Evolutionary conservation across 495 filamentous ascomycete species (phyloP), one percentile per base, ranked within the genome.

Genomic region (Glonium stellatum): DNA sequence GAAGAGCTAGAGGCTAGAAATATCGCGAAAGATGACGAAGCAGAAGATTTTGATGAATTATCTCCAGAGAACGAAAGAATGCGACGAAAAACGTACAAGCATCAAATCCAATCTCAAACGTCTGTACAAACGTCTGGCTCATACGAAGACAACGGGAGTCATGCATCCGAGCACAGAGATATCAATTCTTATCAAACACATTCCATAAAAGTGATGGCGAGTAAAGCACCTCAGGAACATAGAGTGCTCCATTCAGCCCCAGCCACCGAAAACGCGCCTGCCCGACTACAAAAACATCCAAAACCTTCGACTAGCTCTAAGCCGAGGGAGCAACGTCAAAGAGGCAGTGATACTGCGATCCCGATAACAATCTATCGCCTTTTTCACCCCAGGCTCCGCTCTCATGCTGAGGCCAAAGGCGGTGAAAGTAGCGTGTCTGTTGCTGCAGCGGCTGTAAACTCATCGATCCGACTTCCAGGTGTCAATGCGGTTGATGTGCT

Each of bases 401-500:
- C 21, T n/a, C 21, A 48, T 1, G 36, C 55, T 34, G 21, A 48
- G 5, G 9, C 15, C 25, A 37, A 44, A 27, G 42, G 27, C 27
- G 27, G 27, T 31, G 27, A 47, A 31, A 6, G 6, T 6, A 31
- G 27, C 6, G 27, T 6, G 6, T 31, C 2, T 31, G 27, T 31
- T 31, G 27, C 27, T 31, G 27, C 27, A 31, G 27, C 27, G 6
- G 27, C 37, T 15, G 5, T 15, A 12, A 35, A 34, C 55, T n/a
- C 25, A 15, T 18, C 37, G 9, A 37, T 22, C n/a, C 53, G 53
- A 9, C 23, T 55, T n/a, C 25, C 53, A 1, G 53, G 39, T 25
- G 55, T 57, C 37, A 57, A 34, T 34, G 18, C 15, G 18, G 36
- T 23, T 13, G 55, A 57, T 23, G 42, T 57, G 9, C 55, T 57